Evolutionary conservation across 352 stramenopile species (phyloP).

Genomic region (Phytophthora sojae): DNA sequence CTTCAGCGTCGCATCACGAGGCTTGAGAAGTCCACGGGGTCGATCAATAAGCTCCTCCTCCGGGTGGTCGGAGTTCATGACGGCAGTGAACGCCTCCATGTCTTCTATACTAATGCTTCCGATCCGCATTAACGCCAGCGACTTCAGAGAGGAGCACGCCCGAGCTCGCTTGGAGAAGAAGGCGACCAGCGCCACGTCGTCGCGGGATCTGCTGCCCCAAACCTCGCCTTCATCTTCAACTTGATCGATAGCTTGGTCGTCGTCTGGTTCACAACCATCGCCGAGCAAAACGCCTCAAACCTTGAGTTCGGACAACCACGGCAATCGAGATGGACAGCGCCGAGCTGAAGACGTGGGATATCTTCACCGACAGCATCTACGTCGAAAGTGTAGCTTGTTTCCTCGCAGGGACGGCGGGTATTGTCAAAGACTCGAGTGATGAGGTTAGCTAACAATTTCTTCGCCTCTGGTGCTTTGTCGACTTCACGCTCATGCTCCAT

Average conservation of each 20-base stretch:
- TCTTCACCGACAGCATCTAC: neutral
- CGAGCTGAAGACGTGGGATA: neutral
- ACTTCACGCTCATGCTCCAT: neutral
- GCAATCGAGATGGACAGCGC: neutral
- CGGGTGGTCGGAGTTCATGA: neutral
- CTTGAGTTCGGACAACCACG: neutral
- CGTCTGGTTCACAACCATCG: neutral
- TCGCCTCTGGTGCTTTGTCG: neutral
- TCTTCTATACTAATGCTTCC: constrained; percentile 1
- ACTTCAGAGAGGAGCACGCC: neutral
- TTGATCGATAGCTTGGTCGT: constrained; percentile 7
- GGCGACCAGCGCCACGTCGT: neutral
- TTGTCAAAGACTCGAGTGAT: neutral
- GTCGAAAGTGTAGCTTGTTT: neutral
- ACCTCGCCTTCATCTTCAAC: neutral
- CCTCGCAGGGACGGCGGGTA: neutral
- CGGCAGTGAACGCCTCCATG: neutral
- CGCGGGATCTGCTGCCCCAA: neutral
- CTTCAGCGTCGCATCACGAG: neutral
- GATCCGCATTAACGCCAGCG: constrained; percentile 2
- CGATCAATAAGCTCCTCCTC: constrained; percentile 2
- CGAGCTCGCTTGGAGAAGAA: constrained; percentile 16
- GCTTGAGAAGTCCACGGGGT: neutral
- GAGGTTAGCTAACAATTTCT: neutral
- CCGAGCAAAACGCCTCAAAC: constrained; percentile 8